Percentiles rank a stretch among this genome's conserved stretches.
Conservation (phyloP, 2,329 filamentous ascomycete genomes). For the Cercospora canescens region DNA sequence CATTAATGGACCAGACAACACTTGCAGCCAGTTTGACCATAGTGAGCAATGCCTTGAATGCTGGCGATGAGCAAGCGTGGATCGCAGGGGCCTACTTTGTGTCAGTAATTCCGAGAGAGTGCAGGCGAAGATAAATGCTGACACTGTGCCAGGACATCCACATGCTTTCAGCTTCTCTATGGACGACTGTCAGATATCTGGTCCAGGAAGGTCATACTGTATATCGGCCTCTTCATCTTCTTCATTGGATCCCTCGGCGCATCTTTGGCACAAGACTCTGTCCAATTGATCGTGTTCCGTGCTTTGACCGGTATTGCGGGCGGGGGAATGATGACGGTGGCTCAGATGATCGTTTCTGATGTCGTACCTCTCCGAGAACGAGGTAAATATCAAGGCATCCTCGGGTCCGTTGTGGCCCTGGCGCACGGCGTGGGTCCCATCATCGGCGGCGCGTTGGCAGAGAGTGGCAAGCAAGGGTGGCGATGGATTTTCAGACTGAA, state of each 20-base stretch:
- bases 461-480: slow-evolving; percentile 21
- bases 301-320: slow-evolving; percentile 56
- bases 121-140: background rate
- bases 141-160: slow-evolving; percentile 33
- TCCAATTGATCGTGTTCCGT: slow-evolving; percentile 55
- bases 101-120: background rate
- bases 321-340: slow-evolving; percentile 40
- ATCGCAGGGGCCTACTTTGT: slow-evolving; percentile 59
- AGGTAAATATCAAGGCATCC: slow-evolving; percentile 33
- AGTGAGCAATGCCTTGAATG: slow-evolving; percentile 52
- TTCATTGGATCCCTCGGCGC: slow-evolving; percentile 40
- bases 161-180: slow-evolving; percentile 57
- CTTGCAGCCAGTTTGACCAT: slow-evolving; percentile 57
- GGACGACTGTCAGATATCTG: slow-evolving; percentile 68
- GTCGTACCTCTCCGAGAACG: slow-evolving; percentile 30
- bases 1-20: slow-evolving; percentile 60
- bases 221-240: slow-evolving; percentile 62
- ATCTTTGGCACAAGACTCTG: slow-evolving; percentile 20
- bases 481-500: slow-evolving; percentile 39
- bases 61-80: slow-evolving; percentile 55
- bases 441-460: slow-evolving; percentile 45
- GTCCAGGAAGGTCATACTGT: slow-evolving; percentile 63
- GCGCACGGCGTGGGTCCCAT: slow-evolving; percentile 46
- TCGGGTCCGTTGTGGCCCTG: slow-evolving; percentile 30
- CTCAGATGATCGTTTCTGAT: slow-evolving; percentile 34